These are phyloP conservation scores for Exophiala bonariae DNA, from an alignment of 2,329 filamentous ascomycete species.

Conservation along the genomic window DNA sequence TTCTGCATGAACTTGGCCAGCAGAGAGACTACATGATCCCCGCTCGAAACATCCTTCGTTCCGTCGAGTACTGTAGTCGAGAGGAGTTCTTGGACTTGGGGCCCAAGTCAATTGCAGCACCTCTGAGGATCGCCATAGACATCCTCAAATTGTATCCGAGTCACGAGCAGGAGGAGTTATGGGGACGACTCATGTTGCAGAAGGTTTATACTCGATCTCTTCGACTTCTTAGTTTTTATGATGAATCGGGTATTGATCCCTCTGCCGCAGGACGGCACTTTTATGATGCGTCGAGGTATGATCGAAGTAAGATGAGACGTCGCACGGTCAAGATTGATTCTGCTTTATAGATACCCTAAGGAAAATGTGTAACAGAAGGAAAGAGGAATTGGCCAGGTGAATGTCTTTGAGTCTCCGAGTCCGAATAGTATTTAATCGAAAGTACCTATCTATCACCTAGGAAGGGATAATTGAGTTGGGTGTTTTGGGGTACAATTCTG, in stretches of 20 bases:
- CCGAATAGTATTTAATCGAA: no score
- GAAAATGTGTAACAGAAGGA: no score
- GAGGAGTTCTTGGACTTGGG: conserved; percentile 25
- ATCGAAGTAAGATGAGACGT: no score
- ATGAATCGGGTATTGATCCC: background rate
- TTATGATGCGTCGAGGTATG: background rate
- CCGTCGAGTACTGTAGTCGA: conserved; percentile 35
- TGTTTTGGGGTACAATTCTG: no score
- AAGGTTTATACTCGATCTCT: conserved; percentile 15
- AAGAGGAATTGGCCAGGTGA: no score
- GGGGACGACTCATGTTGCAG: conserved; percentile 14
- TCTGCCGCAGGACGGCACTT: no score
- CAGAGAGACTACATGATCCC: conserved; percentile 28
- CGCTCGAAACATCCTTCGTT: conserved; percentile 37
- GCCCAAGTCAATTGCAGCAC: conserved; percentile 23
- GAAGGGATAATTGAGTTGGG: no score
- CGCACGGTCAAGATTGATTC: no score
- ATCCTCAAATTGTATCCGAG: conserved; percentile 13
- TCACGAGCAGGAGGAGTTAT: conserved; percentile 13
- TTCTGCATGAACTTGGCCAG: conserved; percentile 29
- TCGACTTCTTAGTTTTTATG: conserved; percentile 7
- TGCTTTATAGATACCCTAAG: no score
- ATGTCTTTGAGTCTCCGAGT: no score
- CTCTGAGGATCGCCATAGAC: conserved; percentile 30
- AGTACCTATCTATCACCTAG: no score